Conservation (phyloP, 306 rosid genomes). For the Casuarina glauca region DNA sequence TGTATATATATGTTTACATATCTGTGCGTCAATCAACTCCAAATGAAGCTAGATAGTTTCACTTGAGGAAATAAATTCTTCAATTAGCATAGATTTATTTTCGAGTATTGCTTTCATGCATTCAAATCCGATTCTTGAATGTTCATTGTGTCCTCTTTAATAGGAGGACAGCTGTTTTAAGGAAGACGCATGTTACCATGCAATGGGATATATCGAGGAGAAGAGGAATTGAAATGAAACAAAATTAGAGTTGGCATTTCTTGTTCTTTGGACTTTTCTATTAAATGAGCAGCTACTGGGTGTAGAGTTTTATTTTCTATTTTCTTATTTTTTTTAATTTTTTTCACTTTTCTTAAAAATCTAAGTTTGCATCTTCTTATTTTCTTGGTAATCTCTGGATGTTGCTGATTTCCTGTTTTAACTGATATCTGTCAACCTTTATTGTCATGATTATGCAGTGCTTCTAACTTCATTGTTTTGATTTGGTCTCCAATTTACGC, state of each 20-base stretch:
- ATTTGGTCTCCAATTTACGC: conserved; percentile 32
- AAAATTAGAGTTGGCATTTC: neutral
- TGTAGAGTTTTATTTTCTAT: neutral
- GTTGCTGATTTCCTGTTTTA: conserved; percentile 3
- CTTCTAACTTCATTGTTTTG: conserved; percentile 14
- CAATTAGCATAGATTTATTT: neutral
- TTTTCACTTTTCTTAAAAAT: neutral
- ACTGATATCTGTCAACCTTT: neutral
- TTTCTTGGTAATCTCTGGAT: neutral
- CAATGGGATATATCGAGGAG: conserved; percentile 6
- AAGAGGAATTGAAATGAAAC: neutral
- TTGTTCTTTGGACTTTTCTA: neutral
- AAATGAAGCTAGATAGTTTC: neutral
- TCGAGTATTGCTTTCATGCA: neutral
- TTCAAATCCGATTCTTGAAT: neutral
- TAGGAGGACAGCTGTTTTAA: neutral
- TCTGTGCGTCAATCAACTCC: neutral
- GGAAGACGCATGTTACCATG: conserved; percentile 13
- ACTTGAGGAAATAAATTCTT: neutral
- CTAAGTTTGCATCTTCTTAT: neutral
- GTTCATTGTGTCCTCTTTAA: neutral
- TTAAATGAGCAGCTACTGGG: neutral
- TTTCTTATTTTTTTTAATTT: no score
- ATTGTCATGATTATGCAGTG: neutral
- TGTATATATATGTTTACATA: neutral